A percentile compares a stretch with the other conserved stretches of the same genome.
Conservation (phyloP, 2,329 filamentous ascomycete genomes). For the Sporothrix mexicana region DNA sequence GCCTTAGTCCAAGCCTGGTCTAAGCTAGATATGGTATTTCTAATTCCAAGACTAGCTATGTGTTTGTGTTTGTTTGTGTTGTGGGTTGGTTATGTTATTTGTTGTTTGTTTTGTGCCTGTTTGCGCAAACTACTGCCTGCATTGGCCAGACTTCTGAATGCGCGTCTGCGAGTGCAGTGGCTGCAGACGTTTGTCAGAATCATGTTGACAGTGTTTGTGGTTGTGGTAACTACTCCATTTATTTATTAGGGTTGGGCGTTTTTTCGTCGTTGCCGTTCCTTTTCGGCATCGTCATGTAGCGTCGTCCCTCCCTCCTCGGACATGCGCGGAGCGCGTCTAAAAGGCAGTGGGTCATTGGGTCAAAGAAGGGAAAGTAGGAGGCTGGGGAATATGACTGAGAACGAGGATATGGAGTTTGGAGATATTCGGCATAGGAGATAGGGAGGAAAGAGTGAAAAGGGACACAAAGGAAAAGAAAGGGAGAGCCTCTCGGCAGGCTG, state of each 20-base stretch:
- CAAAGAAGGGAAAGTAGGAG: no score
- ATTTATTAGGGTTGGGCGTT: neutral
- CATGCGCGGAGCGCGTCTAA: conserved; percentile 12
- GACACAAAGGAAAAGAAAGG: neutral
- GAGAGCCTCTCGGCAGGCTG: neutral
- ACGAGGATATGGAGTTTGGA: no score
- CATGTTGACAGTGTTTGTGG: no score
- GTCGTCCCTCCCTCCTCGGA: neutral
- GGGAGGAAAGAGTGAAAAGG: neutral
- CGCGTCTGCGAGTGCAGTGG: neutral
- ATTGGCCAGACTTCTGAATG: neutral
- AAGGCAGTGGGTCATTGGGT: neutral
- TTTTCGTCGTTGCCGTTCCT: neutral
- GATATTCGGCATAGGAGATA: neutral
- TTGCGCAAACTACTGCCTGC: neutral
- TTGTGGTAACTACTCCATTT: neutral
- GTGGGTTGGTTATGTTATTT: neutral
- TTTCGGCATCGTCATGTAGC: neutral
- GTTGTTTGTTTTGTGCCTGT: neutral
- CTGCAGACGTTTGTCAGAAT: conserved; percentile 1
- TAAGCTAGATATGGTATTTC: no score
- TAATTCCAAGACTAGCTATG: neutral
- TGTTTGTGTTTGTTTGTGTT: neutral
- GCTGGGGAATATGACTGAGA: neutral
- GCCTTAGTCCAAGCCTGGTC: no score